These are phyloP conservation scores for Fusarium fujikuroi DNA, from an alignment of 2,329 filamentous ascomycete genomes.

Conservation along the genomic window DNA sequence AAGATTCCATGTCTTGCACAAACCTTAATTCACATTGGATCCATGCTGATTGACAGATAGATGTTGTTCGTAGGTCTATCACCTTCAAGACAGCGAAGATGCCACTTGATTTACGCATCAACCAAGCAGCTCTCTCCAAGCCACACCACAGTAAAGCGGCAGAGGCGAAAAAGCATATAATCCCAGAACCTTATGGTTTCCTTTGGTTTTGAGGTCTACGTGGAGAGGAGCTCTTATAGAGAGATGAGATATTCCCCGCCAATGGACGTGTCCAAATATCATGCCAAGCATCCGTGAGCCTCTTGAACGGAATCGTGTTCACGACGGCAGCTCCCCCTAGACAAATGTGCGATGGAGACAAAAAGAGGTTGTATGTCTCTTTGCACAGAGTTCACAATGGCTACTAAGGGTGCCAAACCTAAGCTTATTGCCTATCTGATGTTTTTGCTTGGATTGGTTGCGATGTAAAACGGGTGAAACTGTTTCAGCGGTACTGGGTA, in stretches of 20 bases:
- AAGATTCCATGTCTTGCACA: conserved; percentile 1
- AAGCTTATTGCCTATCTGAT: neutral
- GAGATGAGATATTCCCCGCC: conserved; percentile 13
- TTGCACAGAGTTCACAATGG: too few relatives aligned
- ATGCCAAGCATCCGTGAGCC: conserved; percentile 28
- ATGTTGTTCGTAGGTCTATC: neutral
- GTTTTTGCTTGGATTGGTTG: neutral
- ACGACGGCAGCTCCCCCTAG: neutral
- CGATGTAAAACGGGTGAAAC: neutral
- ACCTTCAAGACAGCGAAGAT: neutral
- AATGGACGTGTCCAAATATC: conserved; percentile 24
- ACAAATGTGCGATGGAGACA: neutral
- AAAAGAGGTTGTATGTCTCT: neutral
- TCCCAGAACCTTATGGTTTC: neutral
- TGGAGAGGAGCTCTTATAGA: conserved; percentile 5
- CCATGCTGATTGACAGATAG: neutral
- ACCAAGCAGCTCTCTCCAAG: neutral
- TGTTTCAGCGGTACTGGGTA: neutral
- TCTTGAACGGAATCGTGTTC: conserved; percentile 27
- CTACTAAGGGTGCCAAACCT: neutral
- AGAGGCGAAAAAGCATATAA: neutral
- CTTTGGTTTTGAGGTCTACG: conserved; percentile 1
- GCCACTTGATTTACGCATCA: neutral
- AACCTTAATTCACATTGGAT: neutral
- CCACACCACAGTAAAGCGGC: neutral